These are phyloP conservation scores for Arabis alpina DNA, from an alignment of 345 rosid genomes.

Conservation along the genomic window DNA sequence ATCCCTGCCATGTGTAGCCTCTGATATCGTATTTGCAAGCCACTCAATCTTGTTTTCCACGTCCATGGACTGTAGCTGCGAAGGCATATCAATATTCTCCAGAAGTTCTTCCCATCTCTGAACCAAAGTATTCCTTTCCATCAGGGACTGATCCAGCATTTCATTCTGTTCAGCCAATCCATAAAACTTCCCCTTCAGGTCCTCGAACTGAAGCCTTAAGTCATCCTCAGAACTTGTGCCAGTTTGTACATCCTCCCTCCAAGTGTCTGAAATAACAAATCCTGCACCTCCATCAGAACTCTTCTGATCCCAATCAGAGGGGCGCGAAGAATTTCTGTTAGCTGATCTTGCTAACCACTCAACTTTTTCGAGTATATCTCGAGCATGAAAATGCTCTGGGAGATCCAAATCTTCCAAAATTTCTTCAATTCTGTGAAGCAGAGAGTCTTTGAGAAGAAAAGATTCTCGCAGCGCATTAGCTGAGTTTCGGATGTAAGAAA, in stretches of 20 bases:
- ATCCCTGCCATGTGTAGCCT: conserved; percentile 61
- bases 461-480: conserved; percentile 95
- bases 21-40: conserved; percentile 72
- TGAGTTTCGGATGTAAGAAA: conserved; percentile 95
- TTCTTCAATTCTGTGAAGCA: conserved; percentile 94
- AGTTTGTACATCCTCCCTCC: conserved; percentile 77
- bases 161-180: conserved; percentile 97
- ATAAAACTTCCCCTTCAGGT: conserved; percentile 85
- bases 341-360: conserved; percentile 90
- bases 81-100: conserved; percentile 68
- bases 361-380: conserved; percentile 87
- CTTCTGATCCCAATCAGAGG: conserved; percentile 78
- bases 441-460: conserved; percentile 91
- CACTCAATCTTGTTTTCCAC: conserved; percentile 85
- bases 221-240: conserved; percentile 66
- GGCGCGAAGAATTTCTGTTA: conserved; percentile 57
- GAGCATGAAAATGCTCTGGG: conserved; percentile 87
- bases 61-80: conserved; percentile 69
- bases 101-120: conserved; percentile 92
- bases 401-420: conserved; percentile 88
- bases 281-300: conserved; percentile 69
- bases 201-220: conserved; percentile 81
- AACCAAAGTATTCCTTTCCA: conserved; percentile 84
- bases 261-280: conserved; percentile 62
- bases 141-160: conserved; percentile 95